Evolutionary conservation across 139 green algal species (phyloP), one percentile per base, ranked within the genome.

Genomic region (Eudorina sp.): DNA sequence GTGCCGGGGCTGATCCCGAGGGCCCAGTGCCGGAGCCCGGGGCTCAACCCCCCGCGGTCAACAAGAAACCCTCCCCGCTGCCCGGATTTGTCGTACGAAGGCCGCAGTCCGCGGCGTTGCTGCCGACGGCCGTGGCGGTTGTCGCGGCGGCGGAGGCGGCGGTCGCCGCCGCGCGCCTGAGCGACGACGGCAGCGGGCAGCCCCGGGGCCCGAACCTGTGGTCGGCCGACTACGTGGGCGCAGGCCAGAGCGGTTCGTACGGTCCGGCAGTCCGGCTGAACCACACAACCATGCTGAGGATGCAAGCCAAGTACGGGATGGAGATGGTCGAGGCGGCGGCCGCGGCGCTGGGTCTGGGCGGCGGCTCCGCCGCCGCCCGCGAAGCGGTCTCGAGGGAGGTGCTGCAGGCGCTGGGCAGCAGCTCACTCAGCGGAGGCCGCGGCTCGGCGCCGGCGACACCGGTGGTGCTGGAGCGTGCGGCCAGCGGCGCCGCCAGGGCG

Each of bases 261-360:
- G n/a, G 36, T 8, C 36, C 80, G 16, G 29, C 60, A 1, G 81
- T 87, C 4, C 81, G 64, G n/a, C 81, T 87, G 8, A 87, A 87
- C 45, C 81, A 69, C 25, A 40, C 81, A 0, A 45, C 81, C 4
- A n/a, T 87, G 81, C 46, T 87, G 31, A n/a, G 45, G 5, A 19
- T 87, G 64, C 53, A 38, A 2, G 23, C 31, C 4, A 31, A 68
- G 46, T 87, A 87, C 81, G 81, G 62, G 19, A 40, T 16, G 9
- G 81, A 87, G 34, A 16, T 78, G 23, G 34, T 58, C 23, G 81
- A 31, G 64, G 62, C 16, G 34, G 64, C 81, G 11, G 81, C n/a
- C 9, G 81, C 64, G 19, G 81, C 81, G 43, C 81, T 78, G 81
- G 81, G 81, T 13, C 45, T 87, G 31, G 46, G n/a, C 45, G 64